Conservation (phyloP, 2,329 filamentous ascomycete species). For the Cercospora zeina region DNA sequence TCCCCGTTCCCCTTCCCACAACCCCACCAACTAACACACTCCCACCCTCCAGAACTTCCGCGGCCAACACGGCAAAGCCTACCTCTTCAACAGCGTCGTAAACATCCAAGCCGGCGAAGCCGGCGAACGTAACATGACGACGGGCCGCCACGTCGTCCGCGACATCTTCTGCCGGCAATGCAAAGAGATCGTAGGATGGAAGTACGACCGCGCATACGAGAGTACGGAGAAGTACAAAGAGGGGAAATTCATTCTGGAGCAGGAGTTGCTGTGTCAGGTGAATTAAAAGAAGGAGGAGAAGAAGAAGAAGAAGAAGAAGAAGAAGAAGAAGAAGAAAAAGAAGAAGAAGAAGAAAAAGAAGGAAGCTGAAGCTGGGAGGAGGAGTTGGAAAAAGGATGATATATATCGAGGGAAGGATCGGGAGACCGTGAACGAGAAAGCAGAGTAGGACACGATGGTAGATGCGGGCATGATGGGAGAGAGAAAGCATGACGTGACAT, state of each 20-base stretch:
- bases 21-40: conserved; percentile 12
- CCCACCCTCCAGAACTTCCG: conserved; percentile 75
- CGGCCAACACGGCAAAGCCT: conserved; percentile 96
- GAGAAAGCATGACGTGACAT: too few species aligned
- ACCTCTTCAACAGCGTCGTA: conserved; percentile 91
- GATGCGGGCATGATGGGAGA: too few species aligned
- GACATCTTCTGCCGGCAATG: conserved; percentile 92
- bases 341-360: not conserved
- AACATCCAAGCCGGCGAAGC: conserved; percentile 82
- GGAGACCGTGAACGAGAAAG: too few species aligned
- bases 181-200: conserved; percentile 93
- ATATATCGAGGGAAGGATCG: too few species aligned
- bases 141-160: conserved; percentile 87
- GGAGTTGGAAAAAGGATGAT: not conserved
- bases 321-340: not conserved
- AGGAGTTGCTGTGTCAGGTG: conserved; percentile 82
- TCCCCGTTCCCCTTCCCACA: not conserved
- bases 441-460: too few species aligned
- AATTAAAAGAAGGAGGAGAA: conserved; percentile 39
- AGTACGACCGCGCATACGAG: conserved; percentile 97
- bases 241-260: conserved; percentile 95
- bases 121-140: conserved; percentile 97
- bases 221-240: conserved; percentile 95
- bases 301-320: not conserved
- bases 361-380: not conserved